Conservation (phyloP, 2,329 filamentous ascomycete genomes). For the Aspergillus sp. region DNA sequence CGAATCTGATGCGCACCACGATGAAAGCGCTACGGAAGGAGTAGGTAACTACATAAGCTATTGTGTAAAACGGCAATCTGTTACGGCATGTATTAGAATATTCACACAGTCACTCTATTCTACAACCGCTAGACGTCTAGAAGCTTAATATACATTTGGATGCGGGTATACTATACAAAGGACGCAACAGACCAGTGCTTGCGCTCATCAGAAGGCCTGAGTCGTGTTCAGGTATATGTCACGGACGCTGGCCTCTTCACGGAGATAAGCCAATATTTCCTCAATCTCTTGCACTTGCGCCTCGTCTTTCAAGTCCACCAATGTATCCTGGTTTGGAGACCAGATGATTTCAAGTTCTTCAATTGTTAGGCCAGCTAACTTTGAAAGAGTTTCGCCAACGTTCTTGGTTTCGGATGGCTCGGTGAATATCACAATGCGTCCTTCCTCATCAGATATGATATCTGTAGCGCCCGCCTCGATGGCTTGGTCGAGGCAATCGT, state of each 20-base stretch:
- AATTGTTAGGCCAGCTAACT: conserved; percentile 65
- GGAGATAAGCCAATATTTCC: conserved; percentile 53
- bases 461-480: conserved; percentile 76
- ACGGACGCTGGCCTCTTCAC: conserved; percentile 72
- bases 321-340: conserved; percentile 78
- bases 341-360: conserved; percentile 79
- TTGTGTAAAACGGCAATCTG: too few relatives aligned
- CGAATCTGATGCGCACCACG: conserved; percentile 73
- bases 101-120: background rate
- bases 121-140: background rate
- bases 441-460: conserved; percentile 60
- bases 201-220: conserved; percentile 24
- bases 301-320: conserved; percentile 61
- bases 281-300: conserved; percentile 58
- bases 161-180: conserved; percentile 5
- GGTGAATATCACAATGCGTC: conserved; percentile 69
- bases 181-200: background rate
- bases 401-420: conserved; percentile 64
- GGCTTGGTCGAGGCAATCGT: conserved; percentile 75
- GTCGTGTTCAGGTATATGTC: conserved; percentile 72
- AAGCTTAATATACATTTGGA: conserved; percentile 1
- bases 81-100: background rate
- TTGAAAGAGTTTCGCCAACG: conserved; percentile 64
- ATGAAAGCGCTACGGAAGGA: conserved; percentile 70
- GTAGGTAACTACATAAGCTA: conserved; percentile 10